These are phyloP conservation scores for Cytospora leucostoma DNA, from an alignment of 2,329 filamentous ascomycete species.

Conservation along the genomic window DNA sequence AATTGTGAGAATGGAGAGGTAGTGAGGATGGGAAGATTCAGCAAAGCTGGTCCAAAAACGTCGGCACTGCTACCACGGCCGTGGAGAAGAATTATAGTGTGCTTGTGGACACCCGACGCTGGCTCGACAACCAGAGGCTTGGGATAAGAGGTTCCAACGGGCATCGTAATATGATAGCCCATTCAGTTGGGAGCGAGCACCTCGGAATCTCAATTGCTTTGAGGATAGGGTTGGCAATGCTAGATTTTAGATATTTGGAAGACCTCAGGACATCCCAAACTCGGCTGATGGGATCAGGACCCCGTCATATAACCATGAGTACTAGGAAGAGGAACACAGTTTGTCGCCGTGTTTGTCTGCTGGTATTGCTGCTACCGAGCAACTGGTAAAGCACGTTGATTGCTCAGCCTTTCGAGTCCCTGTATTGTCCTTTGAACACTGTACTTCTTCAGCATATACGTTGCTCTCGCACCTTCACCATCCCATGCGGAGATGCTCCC, in stretches of 20 bases:
- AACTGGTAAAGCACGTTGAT: neutral
- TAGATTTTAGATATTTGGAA: neutral
- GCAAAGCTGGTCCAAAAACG: conserved; percentile 44
- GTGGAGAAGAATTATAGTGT: conserved; percentile 52
- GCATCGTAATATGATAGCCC: conserved; percentile 1
- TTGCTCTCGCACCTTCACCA: neutral
- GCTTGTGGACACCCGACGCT: conserved; percentile 36
- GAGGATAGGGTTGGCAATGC: neutral
- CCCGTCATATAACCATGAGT: neutral
- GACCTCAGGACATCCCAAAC: neutral
- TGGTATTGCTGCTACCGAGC: neutral
- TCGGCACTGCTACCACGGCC: conserved; percentile 48
- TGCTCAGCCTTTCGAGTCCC: neutral
- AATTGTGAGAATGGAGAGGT: neutral
- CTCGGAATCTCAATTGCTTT: neutral
- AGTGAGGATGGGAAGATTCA: conserved; percentile 34
- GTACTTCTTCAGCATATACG: neutral
- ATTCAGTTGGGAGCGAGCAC: no score
- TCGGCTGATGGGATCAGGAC: neutral
- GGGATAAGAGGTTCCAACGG: conserved; percentile 3
- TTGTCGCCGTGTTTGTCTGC: neutral
- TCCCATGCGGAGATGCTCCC: neutral
- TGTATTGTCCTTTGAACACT: neutral
- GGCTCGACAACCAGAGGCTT: conserved; percentile 31
- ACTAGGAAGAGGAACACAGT: neutral